Evolutionary conservation across 805 yeast genomes (phyloP), one percentile per base, ranked within the genome.

Genomic region (Yarrowia porcina): DNA sequence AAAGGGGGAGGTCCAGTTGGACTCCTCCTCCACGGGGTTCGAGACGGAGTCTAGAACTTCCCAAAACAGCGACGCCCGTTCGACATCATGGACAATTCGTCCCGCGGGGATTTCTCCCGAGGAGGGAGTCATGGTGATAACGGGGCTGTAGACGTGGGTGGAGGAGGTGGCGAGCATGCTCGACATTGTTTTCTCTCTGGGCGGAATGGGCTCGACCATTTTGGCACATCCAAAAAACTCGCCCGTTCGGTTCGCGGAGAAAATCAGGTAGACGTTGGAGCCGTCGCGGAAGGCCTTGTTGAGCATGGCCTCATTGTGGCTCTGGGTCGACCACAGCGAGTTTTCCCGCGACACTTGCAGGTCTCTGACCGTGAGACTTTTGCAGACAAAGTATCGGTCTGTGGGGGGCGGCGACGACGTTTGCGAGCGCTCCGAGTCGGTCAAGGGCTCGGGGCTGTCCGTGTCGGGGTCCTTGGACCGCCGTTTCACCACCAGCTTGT

Each of bases 161-260:
- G 56, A n/a, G 11, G 30, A 23, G n/a, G 56, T 21, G 39, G 27
- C 28, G 23, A 20, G 27, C 18, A 47, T 15, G 23, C 23, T 23
- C 9, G 63, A 15, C 30, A 36, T 21, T 12, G 41, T 42, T 13
- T 61, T 62, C 21, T 66, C 66, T 12, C 32, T 49, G 20, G 39
- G 39, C 6, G 65, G 65, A 39, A 75, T 72, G 3, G 68, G 69
- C 21, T 69, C 66, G 13, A 69, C 71, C 75, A 77, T 73, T 25
- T 75, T 67, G 11, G 80, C 80, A 62, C 74, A 74, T 9, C 80
- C 80, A 60, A 68, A 75, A 61, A 75, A 77, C 13, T 72, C 72
- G 3, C 78, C 76, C 6, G 77, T 73, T 20, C 77, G 68, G 66
- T 77, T 77, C 21, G 77, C 79, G 4, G 78, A 74, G 63, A 77